Base-by-base conservation (phyloP, 164 flowering plant species). In the Euptelea pleiosperma region DNA sequence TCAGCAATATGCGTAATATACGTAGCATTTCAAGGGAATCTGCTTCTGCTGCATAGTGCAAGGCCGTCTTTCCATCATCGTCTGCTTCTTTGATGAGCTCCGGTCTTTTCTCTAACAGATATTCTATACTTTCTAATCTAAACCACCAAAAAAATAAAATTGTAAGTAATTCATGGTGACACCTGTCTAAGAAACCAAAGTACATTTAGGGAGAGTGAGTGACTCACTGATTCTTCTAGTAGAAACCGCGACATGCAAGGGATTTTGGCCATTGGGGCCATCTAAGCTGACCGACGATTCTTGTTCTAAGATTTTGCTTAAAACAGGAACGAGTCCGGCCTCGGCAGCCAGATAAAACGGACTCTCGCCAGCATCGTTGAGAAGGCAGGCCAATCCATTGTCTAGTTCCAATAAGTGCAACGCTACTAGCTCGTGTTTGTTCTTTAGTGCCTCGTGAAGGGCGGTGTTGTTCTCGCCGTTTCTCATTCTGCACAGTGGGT, bases 371-470 rank as follows among this genome's bases (percentile, higher is more conserved):
- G n/a, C n/a, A n/a, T n/a, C n/a, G n/a, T n/a, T 68, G 18, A 12
- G 54, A 4, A 11, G 18, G 22, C 0, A 2, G 3, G 61, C 57
- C 28, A 31, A 24, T 8, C 33, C 25, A n/a, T 21, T 43, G 4
- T 57, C 66, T 12, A 26, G 18, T 0, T 16, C 19, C 26, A 62
- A 22, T 25, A 68, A 53, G 34, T 21, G 43, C 35, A 37, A 2
- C 0, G 55, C 62, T 10, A 57, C 54, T 19, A 25, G 29, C 18
- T 26, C 18, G 24, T 58, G 47, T 5, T 25, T 37, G 8, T 30
- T 51, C 52, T 12, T 57, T 15, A 68, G 14, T 1, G 72, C 63
- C 52, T 68, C 67, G 25, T 68, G 67, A 11, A 68, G 46, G 3
- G 63, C 47, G 1, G 66, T 68, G 49, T 62, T 53, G 21, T 49